Base-by-base conservation (phyloP, 2,329 filamentous ascomycete species). In the Chaetomium strumarium region DNA sequence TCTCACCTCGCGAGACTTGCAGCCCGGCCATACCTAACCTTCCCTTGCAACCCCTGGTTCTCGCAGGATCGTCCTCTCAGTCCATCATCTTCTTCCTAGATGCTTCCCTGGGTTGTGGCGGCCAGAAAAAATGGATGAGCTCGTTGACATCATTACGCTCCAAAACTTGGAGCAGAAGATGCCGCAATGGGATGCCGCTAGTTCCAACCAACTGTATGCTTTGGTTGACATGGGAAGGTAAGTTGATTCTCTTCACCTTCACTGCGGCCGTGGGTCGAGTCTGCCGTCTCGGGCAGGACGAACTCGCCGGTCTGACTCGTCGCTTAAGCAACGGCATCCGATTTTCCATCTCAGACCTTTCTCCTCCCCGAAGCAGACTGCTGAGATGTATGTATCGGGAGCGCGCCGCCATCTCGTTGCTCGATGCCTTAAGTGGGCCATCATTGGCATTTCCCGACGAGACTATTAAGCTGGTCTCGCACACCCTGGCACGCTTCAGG, bases 331-430 rank as follows among this genome's bases (percentile, higher is more conserved):
- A 96, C 74, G 91, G 90, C 62, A 92, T 96, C 63, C 88, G 91
- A 51, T 95, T 95, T 75, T 92, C 89, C 41, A 89, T 96, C 63
- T 88, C 90, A 9, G 84, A 90, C 59, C 77, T 95, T n/a, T 79
- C 83, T 4, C 84, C 86, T 19, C 80, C 83, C 4, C 80, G 75
- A 37, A 77, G 86, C 20, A 85, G 90, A 20, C 81, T 90, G 20
- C 77, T 96, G 39, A 83, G 79, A 16, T 91, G 86, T 24, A 63
- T 96, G 51, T 95, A 89, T 69, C 82, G 86, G 62, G 83, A 90
- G 62, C 84, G 91, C 6, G 85, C 83, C 10, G 80, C 78, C 19
- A 93, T 96, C 53, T 96, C 90, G 2, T 78, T 96, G 11, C 95
- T 93, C 70, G 90, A 96, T 64, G 89, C 89, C 1, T 70, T 84